These are phyloP conservation scores for Metarhizium album DNA, from an alignment of 2,329 filamentous ascomycete genomes.

Conservation along the genomic window DNA sequence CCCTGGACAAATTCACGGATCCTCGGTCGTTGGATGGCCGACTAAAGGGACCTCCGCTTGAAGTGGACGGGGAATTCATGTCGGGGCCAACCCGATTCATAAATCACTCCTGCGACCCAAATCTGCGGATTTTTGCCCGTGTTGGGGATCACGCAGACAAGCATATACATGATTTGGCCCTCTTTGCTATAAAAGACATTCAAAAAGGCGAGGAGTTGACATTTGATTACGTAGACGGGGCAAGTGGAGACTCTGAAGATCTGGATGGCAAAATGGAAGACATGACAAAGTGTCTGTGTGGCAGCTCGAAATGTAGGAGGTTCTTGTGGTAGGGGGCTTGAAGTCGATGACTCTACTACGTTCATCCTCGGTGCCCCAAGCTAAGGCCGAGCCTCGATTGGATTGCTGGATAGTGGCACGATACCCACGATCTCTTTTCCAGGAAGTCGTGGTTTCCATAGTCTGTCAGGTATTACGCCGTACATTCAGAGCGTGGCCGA, in stretches of 20 bases:
- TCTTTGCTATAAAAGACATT: constrained; percentile 63
- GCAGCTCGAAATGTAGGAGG: constrained; percentile 54
- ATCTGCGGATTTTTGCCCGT: constrained; percentile 68
- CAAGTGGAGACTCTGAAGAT: constrained; percentile 38
- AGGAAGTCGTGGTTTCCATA: too few species aligned
- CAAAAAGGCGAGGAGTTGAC: constrained; percentile 57
- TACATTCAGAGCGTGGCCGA: too few species aligned
- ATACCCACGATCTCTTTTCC: background rate
- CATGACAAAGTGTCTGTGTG: constrained; percentile 52
- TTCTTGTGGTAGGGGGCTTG: constrained; percentile 48
- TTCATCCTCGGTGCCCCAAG: too few species aligned
- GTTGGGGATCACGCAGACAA: constrained; percentile 68
- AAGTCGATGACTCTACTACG: too few species aligned
- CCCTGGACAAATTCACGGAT: constrained; percentile 68
- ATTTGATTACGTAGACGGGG: constrained; percentile 67
- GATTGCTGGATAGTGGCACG: background rate
- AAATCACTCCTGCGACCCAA: constrained; percentile 73
- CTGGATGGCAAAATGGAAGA: constrained; percentile 30
- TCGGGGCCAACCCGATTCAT: constrained; percentile 73
- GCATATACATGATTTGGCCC: constrained; percentile 63
- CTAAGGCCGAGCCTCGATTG: background rate
- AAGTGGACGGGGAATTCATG: constrained; percentile 63
- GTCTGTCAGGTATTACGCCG: too few species aligned
- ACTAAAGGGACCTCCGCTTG: constrained; percentile 44
- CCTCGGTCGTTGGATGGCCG: constrained; percentile 43